Conservation (phyloP, 176 grass and related monocot genomes). For the Microstegium vimineum region DNA sequence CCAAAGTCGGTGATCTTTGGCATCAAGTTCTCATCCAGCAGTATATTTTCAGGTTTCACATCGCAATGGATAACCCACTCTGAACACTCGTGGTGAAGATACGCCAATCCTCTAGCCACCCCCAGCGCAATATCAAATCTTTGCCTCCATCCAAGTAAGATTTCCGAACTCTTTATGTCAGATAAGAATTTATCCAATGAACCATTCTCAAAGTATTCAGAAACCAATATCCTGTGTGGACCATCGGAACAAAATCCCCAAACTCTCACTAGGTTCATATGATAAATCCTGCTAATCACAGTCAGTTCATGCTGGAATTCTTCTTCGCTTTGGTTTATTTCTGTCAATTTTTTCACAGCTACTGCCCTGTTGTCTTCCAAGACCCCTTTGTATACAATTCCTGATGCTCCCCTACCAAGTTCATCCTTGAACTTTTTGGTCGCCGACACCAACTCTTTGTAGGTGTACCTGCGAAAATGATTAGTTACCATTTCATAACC, state of each 20-base stretch:
- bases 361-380: slow-evolving; percentile 1
- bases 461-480: slow-evolving; percentile 30
- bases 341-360: slow-evolving; percentile 23
- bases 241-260: slow-evolving; percentile 26
- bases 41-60: slow-evolving; percentile 29
- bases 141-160: slow-evolving; percentile 5
- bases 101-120: slow-evolving; percentile 20
- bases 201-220: slow-evolving; percentile 24
- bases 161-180: background rate
- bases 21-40: slow-evolving; percentile 18
- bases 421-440: slow-evolving; percentile 25
- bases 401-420: slow-evolving; percentile 28
- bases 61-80: slow-evolving; percentile 29
- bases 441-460: slow-evolving; percentile 8
- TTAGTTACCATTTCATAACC: slow-evolving; percentile 30
- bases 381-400: slow-evolving; percentile 13
- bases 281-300: slow-evolving; percentile 20
- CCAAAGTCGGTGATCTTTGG: slow-evolving; percentile 28
- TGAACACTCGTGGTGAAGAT: slow-evolving; percentile 26
- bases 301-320: slow-evolving; percentile 21
- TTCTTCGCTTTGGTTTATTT: slow-evolving; percentile 16
- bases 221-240: slow-evolving; percentile 29
- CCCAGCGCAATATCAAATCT: slow-evolving; percentile 9
- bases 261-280: slow-evolving; percentile 25
- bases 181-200: slow-evolving; percentile 19